Evolutionary conservation across 1,139 yeast species (phyloP), one percentile per base, ranked within the genome.

Genomic region (Yamadazyma spencermartinsiae): DNA sequence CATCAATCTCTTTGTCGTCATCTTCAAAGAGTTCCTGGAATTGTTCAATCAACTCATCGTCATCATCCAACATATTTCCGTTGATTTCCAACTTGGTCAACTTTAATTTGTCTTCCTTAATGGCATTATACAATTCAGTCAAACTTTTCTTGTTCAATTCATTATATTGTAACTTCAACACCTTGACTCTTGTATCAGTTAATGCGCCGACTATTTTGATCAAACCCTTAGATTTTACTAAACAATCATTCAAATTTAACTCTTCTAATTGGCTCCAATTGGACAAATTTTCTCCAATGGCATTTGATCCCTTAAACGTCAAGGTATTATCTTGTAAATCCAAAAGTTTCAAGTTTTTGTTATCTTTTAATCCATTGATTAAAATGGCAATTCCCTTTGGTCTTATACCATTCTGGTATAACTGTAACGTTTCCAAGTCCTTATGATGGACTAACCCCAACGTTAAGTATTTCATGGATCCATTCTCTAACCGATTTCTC

Each of bases 261-360:
- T 90, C 98, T 34, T 65, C 65, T 54, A 92, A 74, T 8, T 72
- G 50, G 4, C 54, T 46, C 77, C 77, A 54, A 56, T 55, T 36
- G 2, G 49, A 18, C 46, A 90, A 61, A 17, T 73, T 72, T 31
- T 72, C 65, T 18, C 90, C 66, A 45, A 68, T 52, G 29, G 59
- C 58, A 12, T 48, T 45, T 5, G 74, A 85, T n/a, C 96, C 96
- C 39, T 70, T 69, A n/a, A 75, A 66, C 8, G 98, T 92, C 58
- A 92, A 79, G 4, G 98, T 92, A 63, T 92, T 92, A 62, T 92
- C 98, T 69, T 94, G 98, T 52, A 92, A 74, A 63, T 92, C 98
- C 33, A 94, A 68, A 32, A 79, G 78, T 50, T 79, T 73, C 54
- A 92, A 75, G 27, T 76, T 68, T 24, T 70, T 67, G 58, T 86